phyloP scores from a whole-genome alignment of 2,329 filamentous ascomycete genomes.

The Xylariaceae sp. region DNA sequence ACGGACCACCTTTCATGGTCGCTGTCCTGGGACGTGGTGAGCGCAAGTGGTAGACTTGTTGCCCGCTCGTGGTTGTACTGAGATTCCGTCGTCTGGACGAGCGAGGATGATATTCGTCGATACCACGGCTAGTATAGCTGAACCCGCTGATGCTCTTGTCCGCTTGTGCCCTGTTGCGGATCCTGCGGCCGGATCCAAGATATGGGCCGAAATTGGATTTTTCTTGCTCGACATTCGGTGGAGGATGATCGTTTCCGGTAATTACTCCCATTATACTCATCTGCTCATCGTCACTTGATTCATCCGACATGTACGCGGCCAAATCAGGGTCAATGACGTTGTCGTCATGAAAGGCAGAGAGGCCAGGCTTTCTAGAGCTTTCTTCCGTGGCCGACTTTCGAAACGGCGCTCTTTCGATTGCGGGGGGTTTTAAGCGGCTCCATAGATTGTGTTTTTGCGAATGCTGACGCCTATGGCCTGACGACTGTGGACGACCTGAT shows the following conservation, averaged over 20 bases:
- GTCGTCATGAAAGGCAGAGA: constrained; percentile 95
- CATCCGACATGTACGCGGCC: constrained; percentile 93
- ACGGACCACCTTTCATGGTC: constrained; percentile 52
- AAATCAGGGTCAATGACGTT: constrained; percentile 98
- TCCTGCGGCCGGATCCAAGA: constrained; percentile 70
- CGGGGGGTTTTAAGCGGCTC: constrained; percentile 66
- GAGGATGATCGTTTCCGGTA: constrained; percentile 62
- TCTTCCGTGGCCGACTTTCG: constrained; percentile 70
- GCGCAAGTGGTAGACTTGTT: constrained; percentile 67
- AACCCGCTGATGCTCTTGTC: constrained; percentile 74
- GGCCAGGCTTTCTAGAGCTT: constrained; percentile 59
- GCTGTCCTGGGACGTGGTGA: constrained; percentile 67
- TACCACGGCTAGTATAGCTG: constrained; percentile 66
- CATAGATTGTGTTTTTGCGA: constrained; percentile 78
- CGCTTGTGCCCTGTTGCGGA: constrained; percentile 63
- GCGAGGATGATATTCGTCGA: constrained; percentile 63
- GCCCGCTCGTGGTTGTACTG: constrained; percentile 71
- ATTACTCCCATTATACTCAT: constrained; percentile 78
- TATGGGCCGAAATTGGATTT: constrained; percentile 70
- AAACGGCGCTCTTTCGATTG: constrained; percentile 85
- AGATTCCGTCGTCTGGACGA: constrained; percentile 73
- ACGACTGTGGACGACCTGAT: constrained; percentile 70
- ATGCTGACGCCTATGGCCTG: constrained; percentile 77
- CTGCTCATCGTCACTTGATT: constrained; percentile 89
- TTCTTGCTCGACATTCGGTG: constrained; percentile 70